Evolutionary conservation across 2,329 filamentous ascomycete genomes (phyloP), one percentile per base, ranked within the genome.

Genomic region (Claviceps purpurea): DNA sequence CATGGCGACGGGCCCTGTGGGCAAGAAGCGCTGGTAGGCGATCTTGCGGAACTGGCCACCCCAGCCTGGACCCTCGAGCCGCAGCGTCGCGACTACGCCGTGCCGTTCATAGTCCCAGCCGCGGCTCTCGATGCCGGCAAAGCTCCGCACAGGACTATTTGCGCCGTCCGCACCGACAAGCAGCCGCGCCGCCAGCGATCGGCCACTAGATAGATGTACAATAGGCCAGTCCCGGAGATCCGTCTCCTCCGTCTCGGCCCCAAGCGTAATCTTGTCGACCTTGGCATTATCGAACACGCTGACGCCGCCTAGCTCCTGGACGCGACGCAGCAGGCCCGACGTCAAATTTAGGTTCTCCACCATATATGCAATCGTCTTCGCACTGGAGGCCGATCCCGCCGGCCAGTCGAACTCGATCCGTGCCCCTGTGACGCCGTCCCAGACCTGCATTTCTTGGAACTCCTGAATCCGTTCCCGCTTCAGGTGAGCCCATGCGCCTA

Each of bases 401-500:
- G 68, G 68, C 84, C 84, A 87, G 69, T 93, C 87, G 67, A 98
- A 98, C 59, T 88, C 85, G 65, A 98, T 93, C 59, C 84, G 81
- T 39, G 89, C 87, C 54, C 82, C 89, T 42, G 86, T 87, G 52
- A 95, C 81, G 56, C 91, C 94, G 66, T 98, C 93, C 93, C 94
- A 98, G 37, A 97, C 93, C 66, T 95, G 86, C 93, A 98, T 98
- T 61, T 91, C 87, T 54, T 94, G 84, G 67, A 96, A 98, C 1
- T 83, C 78, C 70, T 96, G 90, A 38, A 93, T 80, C 37, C 93
- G 81, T 5, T 79, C 73, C 43, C 75, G 71, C 58, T 87, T 77
- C 55, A 96, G 73, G 63, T 94, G 82, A 6, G 75, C 64, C 93
- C 91, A 97, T 49, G 85, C 89, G 39, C 91, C 93, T 55, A 95